Percentiles rank a stretch among this genome's conserved stretches.
Evolutionary conservation across 1,139 yeast genomes (phyloP).

Genomic region (Pichia sp.): DNA sequence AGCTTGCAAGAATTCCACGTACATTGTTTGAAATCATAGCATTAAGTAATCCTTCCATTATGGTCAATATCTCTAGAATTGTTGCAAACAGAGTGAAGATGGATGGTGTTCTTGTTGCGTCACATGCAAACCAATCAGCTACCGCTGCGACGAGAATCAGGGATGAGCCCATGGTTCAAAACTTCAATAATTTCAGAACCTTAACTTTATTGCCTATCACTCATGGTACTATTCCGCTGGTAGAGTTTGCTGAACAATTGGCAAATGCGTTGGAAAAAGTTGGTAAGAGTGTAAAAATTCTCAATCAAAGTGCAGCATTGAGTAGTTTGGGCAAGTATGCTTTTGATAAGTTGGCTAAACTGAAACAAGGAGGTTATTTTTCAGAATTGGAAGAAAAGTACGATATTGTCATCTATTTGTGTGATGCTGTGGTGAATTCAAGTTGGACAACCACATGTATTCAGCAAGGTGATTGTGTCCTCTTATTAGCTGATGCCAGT

Average conservation of each 20-base stretch:
- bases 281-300: constrained; percentile 67
- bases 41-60: constrained; percentile 78
- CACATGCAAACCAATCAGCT: constrained; percentile 20
- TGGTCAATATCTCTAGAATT: constrained; percentile 83
- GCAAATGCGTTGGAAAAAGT: constrained; percentile 66
- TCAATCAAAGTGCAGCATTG: constrained; percentile 78
- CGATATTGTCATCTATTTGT: constrained; percentile 81
- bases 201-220: constrained; percentile 80
- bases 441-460: constrained; percentile 92
- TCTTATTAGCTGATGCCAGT: constrained; percentile 63
- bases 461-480: constrained; percentile 88
- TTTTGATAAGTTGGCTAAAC: constrained; percentile 78
- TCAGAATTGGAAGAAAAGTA: constrained; percentile 88
- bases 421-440: constrained; percentile 79
- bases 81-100: constrained; percentile 65
- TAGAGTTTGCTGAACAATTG: constrained; percentile 74
- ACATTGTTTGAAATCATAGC: constrained; percentile 82
- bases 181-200: constrained; percentile 59
- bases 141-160: constrained; percentile 27
- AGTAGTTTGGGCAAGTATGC: constrained; percentile 88
- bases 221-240: constrained; percentile 66
- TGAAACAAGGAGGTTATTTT: constrained; percentile 83
- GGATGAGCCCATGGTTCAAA: constrained; percentile 28
- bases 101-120: constrained; percentile 13
- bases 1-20: constrained; percentile 88